Evolutionary conservation across 805 yeast species (phyloP).

Genomic region (Yarrowia osloensis): DNA sequence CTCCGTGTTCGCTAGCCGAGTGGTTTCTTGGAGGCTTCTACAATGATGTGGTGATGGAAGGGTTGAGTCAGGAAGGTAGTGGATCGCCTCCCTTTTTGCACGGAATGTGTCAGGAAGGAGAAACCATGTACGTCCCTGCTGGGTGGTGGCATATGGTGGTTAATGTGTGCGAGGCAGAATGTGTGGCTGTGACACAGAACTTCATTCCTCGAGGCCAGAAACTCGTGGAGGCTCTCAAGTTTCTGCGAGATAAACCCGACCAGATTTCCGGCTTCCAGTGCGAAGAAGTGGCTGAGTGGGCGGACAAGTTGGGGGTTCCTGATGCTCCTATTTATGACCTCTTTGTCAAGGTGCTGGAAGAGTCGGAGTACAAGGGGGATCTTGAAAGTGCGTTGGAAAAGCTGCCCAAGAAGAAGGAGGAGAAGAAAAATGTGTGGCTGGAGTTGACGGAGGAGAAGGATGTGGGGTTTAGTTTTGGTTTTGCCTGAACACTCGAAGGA

Average conservation of each 20-base stretch:
- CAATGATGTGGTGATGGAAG: conserved; percentile 32
- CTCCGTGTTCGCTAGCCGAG: conserved; percentile 91
- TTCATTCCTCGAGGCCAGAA: conserved; percentile 69
- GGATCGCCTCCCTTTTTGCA: conserved; percentile 50
- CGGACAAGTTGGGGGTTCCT: background rate
- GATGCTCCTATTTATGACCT: background rate
- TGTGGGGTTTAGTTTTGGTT: conserved; percentile 45
- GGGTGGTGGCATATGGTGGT: conserved; percentile 98
- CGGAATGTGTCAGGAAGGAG: conserved; percentile 78
- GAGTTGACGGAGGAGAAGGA: conserved; percentile 42
- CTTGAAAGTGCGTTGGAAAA: background rate
- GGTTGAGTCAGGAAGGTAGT: background rate
- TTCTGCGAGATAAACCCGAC: conserved; percentile 62
- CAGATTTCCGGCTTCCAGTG: conserved; percentile 77
- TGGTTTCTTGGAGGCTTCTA: conserved; percentile 85
- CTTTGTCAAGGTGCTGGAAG: conserved; percentile 8
- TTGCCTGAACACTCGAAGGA: too few relatives aligned
- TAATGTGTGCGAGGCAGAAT: conserved; percentile 55
- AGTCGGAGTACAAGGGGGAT: background rate
- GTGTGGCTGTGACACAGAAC: conserved; percentile 83
- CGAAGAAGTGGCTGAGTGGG: conserved; percentile 40
- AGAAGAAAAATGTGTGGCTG: conserved; percentile 48
- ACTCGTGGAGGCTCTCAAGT: conserved; percentile 61
- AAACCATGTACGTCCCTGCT: conserved; percentile 86
- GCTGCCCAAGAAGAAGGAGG: conserved; percentile 2